Evolutionary conservation across 2,329 filamentous ascomycete genomes (phyloP).

Genomic region (Mycocentrospora acerina): DNA sequence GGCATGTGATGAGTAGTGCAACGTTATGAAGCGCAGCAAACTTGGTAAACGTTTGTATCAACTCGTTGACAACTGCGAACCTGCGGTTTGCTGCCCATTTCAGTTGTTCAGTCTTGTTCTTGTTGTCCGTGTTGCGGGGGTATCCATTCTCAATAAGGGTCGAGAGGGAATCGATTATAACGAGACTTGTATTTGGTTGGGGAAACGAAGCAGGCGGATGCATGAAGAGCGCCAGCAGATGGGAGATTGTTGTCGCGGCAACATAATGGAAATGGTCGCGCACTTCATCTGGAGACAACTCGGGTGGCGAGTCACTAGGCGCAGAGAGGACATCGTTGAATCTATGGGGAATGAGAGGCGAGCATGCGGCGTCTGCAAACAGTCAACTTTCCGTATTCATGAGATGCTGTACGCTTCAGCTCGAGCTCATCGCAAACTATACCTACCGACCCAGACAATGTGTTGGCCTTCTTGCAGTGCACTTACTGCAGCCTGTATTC

Average conservation of each 20-base stretch:
- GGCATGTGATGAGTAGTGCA: constrained; percentile 74
- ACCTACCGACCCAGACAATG: constrained; percentile 82
- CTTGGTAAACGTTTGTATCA: constrained; percentile 64
- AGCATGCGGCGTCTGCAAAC: constrained; percentile 50
- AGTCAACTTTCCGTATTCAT: constrained; percentile 28
- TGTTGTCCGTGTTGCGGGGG: constrained; percentile 55
- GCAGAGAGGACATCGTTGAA: constrained; percentile 50
- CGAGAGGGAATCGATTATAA: constrained; percentile 79
- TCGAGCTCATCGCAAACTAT: constrained; percentile 4
- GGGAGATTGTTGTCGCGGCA: constrained; percentile 58
- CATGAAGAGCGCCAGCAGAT: constrained; percentile 71
- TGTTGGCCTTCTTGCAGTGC: constrained; percentile 61
- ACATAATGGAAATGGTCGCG: constrained; percentile 65
- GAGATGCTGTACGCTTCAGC: constrained; percentile 10
- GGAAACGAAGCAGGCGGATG: constrained; percentile 66
- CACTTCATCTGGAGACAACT: constrained; percentile 28
- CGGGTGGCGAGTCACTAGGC: constrained; percentile 15
- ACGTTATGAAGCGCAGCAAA: constrained; percentile 72
- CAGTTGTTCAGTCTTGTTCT: constrained; percentile 45
- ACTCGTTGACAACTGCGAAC: constrained; percentile 65
- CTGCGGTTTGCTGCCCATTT: constrained; percentile 53
- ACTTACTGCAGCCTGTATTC: constrained; percentile 69
- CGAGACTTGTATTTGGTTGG: constrained; percentile 62
- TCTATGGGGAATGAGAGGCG: constrained; percentile 51
- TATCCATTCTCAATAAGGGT: constrained; percentile 76